A percentile compares a stretch with the other conserved stretches of the same genome.
phyloP scores from a whole-genome alignment of 2,329 filamentous ascomycete genomes.

The Ascochyta pisi region DNA sequence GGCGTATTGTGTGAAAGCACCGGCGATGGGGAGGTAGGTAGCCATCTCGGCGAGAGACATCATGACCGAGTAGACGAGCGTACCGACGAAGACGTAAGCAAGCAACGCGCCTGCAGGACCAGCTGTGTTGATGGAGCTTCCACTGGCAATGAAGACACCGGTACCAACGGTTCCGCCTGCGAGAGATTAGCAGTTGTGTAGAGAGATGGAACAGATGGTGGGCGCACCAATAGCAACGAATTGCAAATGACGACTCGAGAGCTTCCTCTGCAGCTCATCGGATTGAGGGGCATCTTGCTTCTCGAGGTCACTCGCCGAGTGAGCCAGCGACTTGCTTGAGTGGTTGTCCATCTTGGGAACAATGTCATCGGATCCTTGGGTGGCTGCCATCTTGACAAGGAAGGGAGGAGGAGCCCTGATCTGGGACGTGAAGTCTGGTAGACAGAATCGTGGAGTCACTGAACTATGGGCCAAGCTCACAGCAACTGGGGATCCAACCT shows the following conservation, averaged over 20 bases:
- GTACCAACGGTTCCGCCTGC: conserved; percentile 57
- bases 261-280: conserved; percentile 44
- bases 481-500: conserved; percentile 22
- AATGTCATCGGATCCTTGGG: conserved; percentile 30
- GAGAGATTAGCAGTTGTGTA: conserved; percentile 7
- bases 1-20: conserved; percentile 78
- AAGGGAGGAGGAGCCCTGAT: conserved; percentile 17
- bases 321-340: conserved; percentile 41
- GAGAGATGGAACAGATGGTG: background rate
- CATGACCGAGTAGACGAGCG: conserved; percentile 79
- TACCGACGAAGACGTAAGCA: conserved; percentile 63
- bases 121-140: conserved; percentile 55
- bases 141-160: conserved; percentile 61
- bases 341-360: conserved; percentile 36
- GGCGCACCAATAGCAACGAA: conserved; percentile 49
- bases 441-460: conserved; percentile 21
- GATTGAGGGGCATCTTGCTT: conserved; percentile 39
- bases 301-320: conserved; percentile 44
- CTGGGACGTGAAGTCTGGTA: conserved; percentile 20
- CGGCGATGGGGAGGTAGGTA: conserved; percentile 77
- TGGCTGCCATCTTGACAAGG: conserved; percentile 30
- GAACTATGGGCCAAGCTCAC: conserved; percentile 23
- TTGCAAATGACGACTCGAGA: conserved; percentile 48
- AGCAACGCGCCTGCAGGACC: conserved; percentile 58
- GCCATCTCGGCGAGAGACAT: conserved; percentile 70